A percentile compares a stretch with the other conserved stretches of the same genome.
Evolutionary conservation across 2,329 filamentous ascomycete genomes (phyloP).

Genomic region (Microdochium paspali): DNA sequence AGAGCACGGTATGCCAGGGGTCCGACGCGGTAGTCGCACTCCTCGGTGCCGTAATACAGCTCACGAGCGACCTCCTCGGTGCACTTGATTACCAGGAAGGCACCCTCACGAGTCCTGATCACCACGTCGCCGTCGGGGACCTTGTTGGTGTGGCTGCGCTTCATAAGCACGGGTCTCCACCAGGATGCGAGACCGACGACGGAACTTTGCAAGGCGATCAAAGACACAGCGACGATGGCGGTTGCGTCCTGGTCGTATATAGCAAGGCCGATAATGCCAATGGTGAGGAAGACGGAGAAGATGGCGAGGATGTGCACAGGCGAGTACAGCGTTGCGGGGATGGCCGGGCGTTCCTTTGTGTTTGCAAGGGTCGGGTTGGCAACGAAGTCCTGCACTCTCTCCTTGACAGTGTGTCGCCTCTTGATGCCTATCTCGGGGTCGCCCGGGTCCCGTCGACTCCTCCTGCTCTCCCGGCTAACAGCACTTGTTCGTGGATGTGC

Average conservation of each 20-base stretch:
- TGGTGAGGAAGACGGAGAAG: slow-evolving; percentile 38
- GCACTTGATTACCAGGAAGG: slow-evolving; percentile 48
- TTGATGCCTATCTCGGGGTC: slow-evolving; percentile 12
- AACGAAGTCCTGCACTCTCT: slow-evolving; percentile 32
- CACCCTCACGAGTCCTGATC: slow-evolving; percentile 50
- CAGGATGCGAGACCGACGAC: slow-evolving; percentile 47
- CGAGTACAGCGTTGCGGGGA: slow-evolving; percentile 38
- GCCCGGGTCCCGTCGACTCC: slow-evolving; percentile 8
- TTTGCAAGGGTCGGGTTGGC: slow-evolving; percentile 30
- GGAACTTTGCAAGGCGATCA: slow-evolving; percentile 42
- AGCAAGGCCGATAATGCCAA: slow-evolving; percentile 35
- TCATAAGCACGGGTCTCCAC: slow-evolving; percentile 47
- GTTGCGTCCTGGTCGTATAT: slow-evolving; percentile 35
- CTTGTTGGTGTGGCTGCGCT: slow-evolving; percentile 33
- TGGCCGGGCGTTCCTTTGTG: slow-evolving; percentile 28
- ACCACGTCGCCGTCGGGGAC: slow-evolving; percentile 50
- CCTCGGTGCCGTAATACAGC: slow-evolving; percentile 50
- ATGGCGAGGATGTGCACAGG: slow-evolving; percentile 44
- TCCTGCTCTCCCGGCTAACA: not conserved
- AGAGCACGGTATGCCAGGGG: slow-evolving; percentile 37
- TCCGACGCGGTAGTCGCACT: slow-evolving; percentile 45
- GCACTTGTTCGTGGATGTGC: not conserved
- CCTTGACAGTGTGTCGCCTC: slow-evolving; percentile 24
- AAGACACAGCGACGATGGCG: slow-evolving; percentile 38
- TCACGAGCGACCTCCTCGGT: slow-evolving; percentile 53